phyloP scores from a whole-genome alignment of 1,284 basidiomycete species.

The Moniliella sp. region DNA sequence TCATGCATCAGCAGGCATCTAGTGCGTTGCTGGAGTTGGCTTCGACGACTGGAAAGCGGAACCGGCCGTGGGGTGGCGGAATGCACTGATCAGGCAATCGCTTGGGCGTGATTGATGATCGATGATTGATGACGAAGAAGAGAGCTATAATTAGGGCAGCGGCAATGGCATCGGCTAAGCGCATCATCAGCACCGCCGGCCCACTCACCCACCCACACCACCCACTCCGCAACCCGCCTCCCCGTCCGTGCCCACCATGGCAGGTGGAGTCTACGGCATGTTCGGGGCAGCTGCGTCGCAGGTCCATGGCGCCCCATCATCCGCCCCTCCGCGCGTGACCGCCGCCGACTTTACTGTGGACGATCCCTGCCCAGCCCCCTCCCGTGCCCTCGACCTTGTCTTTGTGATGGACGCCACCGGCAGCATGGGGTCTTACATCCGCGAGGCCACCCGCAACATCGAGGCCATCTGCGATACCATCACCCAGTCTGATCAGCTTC shows the following conservation, averaged over 20 bases:
- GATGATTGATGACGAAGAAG: no score
- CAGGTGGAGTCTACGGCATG: slow-evolving; percentile 2
- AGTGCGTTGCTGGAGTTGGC: no score
- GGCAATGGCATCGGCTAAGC: no score
- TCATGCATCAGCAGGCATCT: no score
- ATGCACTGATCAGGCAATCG: no score
- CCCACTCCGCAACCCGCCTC: no score
- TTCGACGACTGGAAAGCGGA: no score
- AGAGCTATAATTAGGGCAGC: no score
- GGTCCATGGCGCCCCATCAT: background rate
- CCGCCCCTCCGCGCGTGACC: background rate
- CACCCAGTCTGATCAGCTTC: slow-evolving; percentile 74
- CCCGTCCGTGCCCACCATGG: slow-evolving; percentile 4
- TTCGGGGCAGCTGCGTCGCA: slow-evolving; percentile 2
- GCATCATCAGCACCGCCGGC: no score
- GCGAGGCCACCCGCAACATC: slow-evolving; percentile 75
- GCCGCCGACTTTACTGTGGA: slow-evolving; percentile 1
- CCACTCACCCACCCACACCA: no score
- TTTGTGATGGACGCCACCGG: slow-evolving; percentile 32
- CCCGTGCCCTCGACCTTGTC: slow-evolving; percentile 21
- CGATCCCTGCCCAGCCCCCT: slow-evolving; percentile 2
- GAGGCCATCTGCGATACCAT: slow-evolving; percentile 89
- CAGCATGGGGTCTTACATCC: slow-evolving; percentile 28
- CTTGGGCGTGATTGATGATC: no score
- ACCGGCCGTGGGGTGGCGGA: no score